Base-by-base conservation (phyloP, 2,329 filamentous ascomycete genomes). In the Meredithiella fracta region DNA sequence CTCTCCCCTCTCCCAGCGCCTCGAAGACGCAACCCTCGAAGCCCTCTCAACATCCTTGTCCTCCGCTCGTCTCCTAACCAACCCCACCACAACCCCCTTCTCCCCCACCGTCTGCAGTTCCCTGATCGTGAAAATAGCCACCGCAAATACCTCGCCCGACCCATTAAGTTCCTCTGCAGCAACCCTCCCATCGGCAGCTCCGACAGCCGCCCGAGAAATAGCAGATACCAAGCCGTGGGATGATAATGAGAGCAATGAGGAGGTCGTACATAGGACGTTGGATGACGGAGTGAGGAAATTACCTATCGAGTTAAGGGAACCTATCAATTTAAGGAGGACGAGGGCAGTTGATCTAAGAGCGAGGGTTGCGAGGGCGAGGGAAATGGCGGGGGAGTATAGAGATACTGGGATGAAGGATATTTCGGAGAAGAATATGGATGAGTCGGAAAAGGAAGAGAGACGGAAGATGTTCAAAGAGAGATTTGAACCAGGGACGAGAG, bases 251-350 rank as follows among this genome's bases (percentile, higher is more conserved):
- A 73, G 72, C 3, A 70, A 83, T 1, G 78, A 83, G 62, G 89
- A 96, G 66, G 76, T 84, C 0, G 82, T 88, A 22, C 70, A 94
- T 51, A 81, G 92, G 31, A 97, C 97, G 85, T 68, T 92, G 9
- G 78, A 86, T 57, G 88, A 94, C 65, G 78, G 86, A 25, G 55
- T 79, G 59, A 88, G 89, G 64, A 85, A 84, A 0, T 70, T 94
- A 51, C 68, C 66, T 14, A 72, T 72, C 3, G 70, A 67, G 0
- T 62, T 76, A 2, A 69, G 78, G 1, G 72, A 71, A 23, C 66
- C 70, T 14, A 72, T 80, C 4, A 76, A 81, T 59, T 68, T 79
- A 68, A 70, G 77, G 4, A 62, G 79, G 17, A 69, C 69, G 54
- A 64, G 67, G 47, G 67, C 62, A 4, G 62, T 68, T 49, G 73